Conservation (phyloP, 192 early-diverging fungal species). For the Fimicolochytrium jonesii region DNA sequence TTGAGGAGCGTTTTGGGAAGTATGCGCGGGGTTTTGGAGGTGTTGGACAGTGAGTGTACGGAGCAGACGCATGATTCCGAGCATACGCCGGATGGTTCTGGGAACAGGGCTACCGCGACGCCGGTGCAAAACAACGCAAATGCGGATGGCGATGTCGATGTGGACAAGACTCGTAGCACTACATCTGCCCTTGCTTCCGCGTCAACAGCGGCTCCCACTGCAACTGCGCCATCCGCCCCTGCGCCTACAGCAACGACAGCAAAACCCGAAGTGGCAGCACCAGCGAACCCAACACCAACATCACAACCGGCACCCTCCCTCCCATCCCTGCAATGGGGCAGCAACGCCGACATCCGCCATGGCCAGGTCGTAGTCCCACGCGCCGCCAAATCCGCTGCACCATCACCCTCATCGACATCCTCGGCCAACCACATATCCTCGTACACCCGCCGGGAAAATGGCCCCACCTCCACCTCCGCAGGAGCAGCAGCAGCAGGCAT, state of each 20-base stretch:
- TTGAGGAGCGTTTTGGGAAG: too few species aligned
- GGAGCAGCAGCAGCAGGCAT: not conserved
- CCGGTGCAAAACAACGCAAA: too few species aligned
- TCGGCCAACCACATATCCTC: not conserved
- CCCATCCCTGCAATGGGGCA: conserved; percentile 11
- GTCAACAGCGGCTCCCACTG: not conserved
- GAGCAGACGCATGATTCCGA: too few species aligned
- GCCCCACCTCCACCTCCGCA: not conserved
- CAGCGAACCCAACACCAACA: not conserved
- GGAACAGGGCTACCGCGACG: too few species aligned
- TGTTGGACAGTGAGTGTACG: too few species aligned
- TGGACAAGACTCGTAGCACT: not conserved
- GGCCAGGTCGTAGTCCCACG: too few species aligned
- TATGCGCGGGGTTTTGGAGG: too few species aligned
- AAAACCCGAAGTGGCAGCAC: not conserved
- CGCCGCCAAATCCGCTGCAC: too few species aligned
- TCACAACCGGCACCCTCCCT: not conserved
- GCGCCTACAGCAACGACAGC: not conserved
- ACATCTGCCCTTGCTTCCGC: not conserved
- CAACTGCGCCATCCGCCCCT: not conserved
- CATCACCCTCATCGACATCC: not conserved
- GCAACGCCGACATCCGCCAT: conserved; percentile 21
- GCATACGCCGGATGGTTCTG: too few species aligned
- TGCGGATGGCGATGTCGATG: too few species aligned
- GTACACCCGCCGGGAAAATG: not conserved